Base-by-base conservation (phyloP, 495 filamentous ascomycete genomes). In the Aspergillus heteromorphus region DNA sequence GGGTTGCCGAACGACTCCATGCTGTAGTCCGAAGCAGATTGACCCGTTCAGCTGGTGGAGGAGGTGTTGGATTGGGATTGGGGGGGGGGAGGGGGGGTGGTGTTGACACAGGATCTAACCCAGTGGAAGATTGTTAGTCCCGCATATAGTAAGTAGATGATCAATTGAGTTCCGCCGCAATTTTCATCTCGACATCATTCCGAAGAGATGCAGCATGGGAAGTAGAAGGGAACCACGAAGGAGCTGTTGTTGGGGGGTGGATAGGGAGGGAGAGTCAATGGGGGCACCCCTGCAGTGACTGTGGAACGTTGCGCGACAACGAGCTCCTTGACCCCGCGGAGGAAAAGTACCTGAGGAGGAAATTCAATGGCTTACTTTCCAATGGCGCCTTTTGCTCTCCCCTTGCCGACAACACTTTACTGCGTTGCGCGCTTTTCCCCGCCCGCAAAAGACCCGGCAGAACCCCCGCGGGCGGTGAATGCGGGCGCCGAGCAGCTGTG, bases 1-100 rank as follows among this genome's bases (percentile, higher is more conserved):
- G 73, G 74, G 49, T 73, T 72, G 55, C 57, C 64, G 49, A 70
- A 65, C 45, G 64, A 64, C 36, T 75, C 75, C 78, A 80, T 80
- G 20, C 49, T 64, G 5, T 1, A n/a, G 51, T 53, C 20, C 23
- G n/a, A 60, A 25, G 53, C 29, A 51, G 23, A 27, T 27, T 7
- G 7, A 7, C 23, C 23, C 23, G 23, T 27, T 27, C 23, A 27
- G 23, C 23, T 27, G 23, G 23, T 3, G 23, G 23, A 7, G 7
- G 23, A 27, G 23, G 23, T 7, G 41, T 23, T 59, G 21, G 48
- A 55, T n/a, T 38, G 5, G 29, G 5, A 18, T 25, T 50, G 17
- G 1, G 25, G 25, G 42, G 17, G 48, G 34, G 29, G 8, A 13
- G 29, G 11, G 16, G 21, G 9, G 48, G 11, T 18, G 23, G 23